Evolutionary conservation across 1,284 basidiomycete genomes (phyloP).

Genomic region (Melampsora americana): DNA sequence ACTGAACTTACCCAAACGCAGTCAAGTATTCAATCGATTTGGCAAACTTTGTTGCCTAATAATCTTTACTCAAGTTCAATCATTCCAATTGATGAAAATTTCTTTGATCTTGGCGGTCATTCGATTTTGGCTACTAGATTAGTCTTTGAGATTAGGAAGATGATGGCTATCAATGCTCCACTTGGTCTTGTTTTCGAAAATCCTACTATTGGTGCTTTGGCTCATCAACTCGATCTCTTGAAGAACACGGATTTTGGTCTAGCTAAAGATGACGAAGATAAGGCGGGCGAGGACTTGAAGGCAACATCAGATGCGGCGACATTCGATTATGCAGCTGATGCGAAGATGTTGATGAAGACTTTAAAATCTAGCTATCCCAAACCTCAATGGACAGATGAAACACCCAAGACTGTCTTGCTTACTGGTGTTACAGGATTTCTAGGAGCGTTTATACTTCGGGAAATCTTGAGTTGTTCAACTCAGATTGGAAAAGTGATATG

Average conservation of each 20-base stretch:
- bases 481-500: conserved; percentile 83
- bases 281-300: conserved; percentile 50
- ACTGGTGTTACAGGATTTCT: conserved; percentile 97
- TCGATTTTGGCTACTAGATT: conserved; percentile 95
- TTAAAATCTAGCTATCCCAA: conserved; percentile 65
- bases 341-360: conserved; percentile 63
- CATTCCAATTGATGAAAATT: conserved; percentile 85
- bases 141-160: conserved; percentile 93
- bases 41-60: conserved; percentile 77
- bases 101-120: conserved; percentile 98
- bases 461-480: conserved; percentile 66
- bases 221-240: conserved; percentile 72
- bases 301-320: conserved; percentile 49
- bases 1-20: conserved; percentile 67
- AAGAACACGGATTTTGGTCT: conserved; percentile 78
- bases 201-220: conserved; percentile 80
- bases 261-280: conserved; percentile 55
- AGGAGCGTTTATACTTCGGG: conserved; percentile 83
- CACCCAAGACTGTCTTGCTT: conserved; percentile 72
- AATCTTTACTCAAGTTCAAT: conserved; percentile 61
- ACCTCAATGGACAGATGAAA: conserved; percentile 61
- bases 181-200: conserved; percentile 88
- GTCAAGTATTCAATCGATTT: conserved; percentile 74
- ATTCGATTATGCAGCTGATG: conserved; percentile 75
- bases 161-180: conserved; percentile 85